A percentile compares a stretch with the other conserved stretches of the same genome.
Conservation (phyloP, 768 basidiomycete species). For the Trametes sanguinea region DNA sequence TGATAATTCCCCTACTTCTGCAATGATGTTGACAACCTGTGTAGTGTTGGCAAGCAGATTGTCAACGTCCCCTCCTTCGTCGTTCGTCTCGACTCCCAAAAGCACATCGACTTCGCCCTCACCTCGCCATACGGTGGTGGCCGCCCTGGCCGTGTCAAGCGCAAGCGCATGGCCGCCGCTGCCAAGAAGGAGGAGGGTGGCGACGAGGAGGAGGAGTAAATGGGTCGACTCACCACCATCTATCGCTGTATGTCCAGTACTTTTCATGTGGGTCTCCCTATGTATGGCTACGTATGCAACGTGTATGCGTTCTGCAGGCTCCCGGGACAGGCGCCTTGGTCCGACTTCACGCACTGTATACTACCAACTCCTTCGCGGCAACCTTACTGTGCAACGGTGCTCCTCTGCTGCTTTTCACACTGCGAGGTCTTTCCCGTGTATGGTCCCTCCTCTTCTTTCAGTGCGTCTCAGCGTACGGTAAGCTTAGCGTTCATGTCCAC, state of each 20-base stretch:
- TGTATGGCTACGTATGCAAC: slow-evolving; percentile 27
- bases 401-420: no score
- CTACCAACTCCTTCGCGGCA: neutral
- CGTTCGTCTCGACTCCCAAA: slow-evolving; percentile 99
- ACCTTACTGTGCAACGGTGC: no score
- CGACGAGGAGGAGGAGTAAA: slow-evolving; percentile 40
- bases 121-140: slow-evolving; percentile 58
- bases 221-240: slow-evolving; percentile 7
- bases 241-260: slow-evolving; percentile 12
- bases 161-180: slow-evolving; percentile 79
- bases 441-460: no score
- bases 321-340: neutral
- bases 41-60: slow-evolving; percentile 95
- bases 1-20: neutral
- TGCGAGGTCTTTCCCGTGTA: neutral
- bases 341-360: neutral
- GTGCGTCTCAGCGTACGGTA: no score
- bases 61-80: slow-evolving; percentile 99
- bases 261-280: slow-evolving; percentile 21
- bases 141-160: slow-evolving; percentile 92
- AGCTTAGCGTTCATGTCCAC: no score
- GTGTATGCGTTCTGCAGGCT: slow-evolving; percentile 20
- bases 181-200: slow-evolving; percentile 91
- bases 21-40: neutral
- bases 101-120: slow-evolving; percentile 99